These are phyloP conservation scores for Scheffersomyces insectosa DNA, from an alignment of 1,139 yeast species.

Conservation along the genomic window DNA sequence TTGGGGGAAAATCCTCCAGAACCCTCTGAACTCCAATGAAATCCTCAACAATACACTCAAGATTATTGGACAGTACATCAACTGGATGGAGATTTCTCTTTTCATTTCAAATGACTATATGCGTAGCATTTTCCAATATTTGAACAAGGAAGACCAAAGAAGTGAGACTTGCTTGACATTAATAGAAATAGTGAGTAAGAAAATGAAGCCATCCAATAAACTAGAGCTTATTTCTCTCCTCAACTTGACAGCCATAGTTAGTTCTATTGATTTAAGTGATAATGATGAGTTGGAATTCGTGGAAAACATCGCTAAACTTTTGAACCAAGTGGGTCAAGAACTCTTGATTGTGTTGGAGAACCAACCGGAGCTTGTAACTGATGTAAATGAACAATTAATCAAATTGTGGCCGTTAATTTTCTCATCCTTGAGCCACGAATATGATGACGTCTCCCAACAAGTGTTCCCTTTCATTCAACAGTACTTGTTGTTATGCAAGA, in stretches of 20 bases:
- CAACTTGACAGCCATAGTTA: slow-evolving; percentile 60
- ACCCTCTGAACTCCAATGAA: slow-evolving; percentile 35
- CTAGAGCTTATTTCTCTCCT: slow-evolving; percentile 71
- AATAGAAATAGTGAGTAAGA: slow-evolving; percentile 80
- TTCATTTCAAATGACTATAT: slow-evolving; percentile 71
- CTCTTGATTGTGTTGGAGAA: slow-evolving; percentile 63
- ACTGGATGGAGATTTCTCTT: slow-evolving; percentile 91
- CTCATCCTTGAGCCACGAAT: slow-evolving; percentile 72
- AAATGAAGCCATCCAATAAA: slow-evolving; percentile 89
- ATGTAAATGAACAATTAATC: slow-evolving; percentile 29
- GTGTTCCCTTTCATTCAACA: slow-evolving; percentile 80
- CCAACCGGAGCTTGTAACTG: slow-evolving; percentile 48
- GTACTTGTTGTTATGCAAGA: slow-evolving; percentile 70
- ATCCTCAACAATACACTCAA: slow-evolving; percentile 61
- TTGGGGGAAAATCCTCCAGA: slow-evolving; percentile 64
- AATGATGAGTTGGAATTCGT: slow-evolving; percentile 63
- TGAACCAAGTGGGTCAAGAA: slow-evolving; percentile 77
- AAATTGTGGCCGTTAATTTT: slow-evolving; percentile 71
- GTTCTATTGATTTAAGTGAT: slow-evolving; percentile 30
- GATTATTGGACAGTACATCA: slow-evolving; percentile 81
- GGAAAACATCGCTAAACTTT: slow-evolving; percentile 74
- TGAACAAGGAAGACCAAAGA: slow-evolving; percentile 48
- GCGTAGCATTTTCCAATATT: slow-evolving; percentile 60
- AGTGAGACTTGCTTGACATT: slow-evolving; percentile 71
- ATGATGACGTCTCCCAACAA: slow-evolving; percentile 84